A percentile compares a stretch with the other conserved stretches of the same genome.
These are phyloP conservation scores for Wickerhamomyces bovis DNA, from an alignment of 805 yeast genomes.

Conservation along the genomic window DNA sequence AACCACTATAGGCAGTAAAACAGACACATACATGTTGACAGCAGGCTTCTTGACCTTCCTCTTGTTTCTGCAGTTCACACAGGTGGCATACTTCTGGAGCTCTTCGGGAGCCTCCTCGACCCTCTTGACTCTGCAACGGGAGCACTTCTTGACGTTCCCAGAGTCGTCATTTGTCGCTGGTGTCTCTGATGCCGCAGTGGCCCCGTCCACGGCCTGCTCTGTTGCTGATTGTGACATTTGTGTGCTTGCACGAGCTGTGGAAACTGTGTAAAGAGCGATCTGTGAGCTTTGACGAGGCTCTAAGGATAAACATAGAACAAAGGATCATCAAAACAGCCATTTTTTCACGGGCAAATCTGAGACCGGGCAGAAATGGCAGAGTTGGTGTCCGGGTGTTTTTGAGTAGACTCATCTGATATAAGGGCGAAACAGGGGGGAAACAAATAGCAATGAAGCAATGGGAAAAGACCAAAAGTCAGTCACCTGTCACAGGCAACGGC, in stretches of 20 bases:
- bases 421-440: too few species aligned
- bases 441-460: too few species aligned
- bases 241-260: too few species aligned
- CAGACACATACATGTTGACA: slow-evolving; percentile 5
- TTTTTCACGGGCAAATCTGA: slow-evolving; percentile 2
- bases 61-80: slow-evolving; percentile 33
- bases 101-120: slow-evolving; percentile 27
- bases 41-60: slow-evolving; percentile 28
- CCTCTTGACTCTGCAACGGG: slow-evolving; percentile 38
- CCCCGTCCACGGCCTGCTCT: background rate
- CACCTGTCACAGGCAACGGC: too few species aligned
- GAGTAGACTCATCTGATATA: too few species aligned
- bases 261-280: too few species aligned
- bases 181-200: background rate
- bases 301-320: background rate
- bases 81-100: slow-evolving; percentile 36
- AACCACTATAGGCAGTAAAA: background rate
- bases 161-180: background rate
- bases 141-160: slow-evolving; percentile 30
- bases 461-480: too few species aligned
- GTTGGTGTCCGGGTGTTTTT: background rate
- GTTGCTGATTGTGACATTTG: background rate
- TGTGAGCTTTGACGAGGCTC: background rate
- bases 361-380: background rate
- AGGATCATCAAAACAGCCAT: slow-evolving; percentile 3